Evolutionary conservation across 2,329 filamentous ascomycete species (phyloP), one percentile per base, ranked within the genome.

Genomic region (Paraconiothyrium brasiliense): DNA sequence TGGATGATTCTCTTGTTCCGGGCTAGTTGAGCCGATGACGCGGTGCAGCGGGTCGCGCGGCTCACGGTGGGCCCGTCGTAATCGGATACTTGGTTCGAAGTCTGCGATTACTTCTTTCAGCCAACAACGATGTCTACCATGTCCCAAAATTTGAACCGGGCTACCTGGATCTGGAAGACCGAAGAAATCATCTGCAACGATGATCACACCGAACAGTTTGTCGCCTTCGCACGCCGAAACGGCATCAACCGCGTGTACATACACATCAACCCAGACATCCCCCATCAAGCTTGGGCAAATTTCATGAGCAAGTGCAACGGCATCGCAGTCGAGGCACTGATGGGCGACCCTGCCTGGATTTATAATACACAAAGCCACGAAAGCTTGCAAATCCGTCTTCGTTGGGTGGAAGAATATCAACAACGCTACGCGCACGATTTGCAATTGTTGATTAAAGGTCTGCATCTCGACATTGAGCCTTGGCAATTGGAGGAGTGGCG

Each of bases 401-500:
- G 24, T 24, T 54, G 51, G 51, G 37, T 54, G 34, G 24, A 43
- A 24, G 51, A 54, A 6, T 54, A 43, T 14, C 51, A 54, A 35
- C 22, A 20, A 22, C 20, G 32, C 7, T 43, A 54, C 27, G 51
- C 37, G 9, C 37, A 32, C 14, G 22, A 54, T 32, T 24, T 20
- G 22, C 51, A 34, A n/a, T 10, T 54, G 14, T 43, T 43, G 32
- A 14, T 54, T 3, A 20, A 32, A 54, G 51, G 51, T 7, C 35
- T 54, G 10, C 51, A 54, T 43, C 37, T 54, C 22, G 51, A 54
- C 32, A 44, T 54, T 13, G 51, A 54, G 39, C 51, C 51, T 11
- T 54, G 51, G 51, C 51, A 54, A 35, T n/a, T 54, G 20, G 51
- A 54, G 7, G 51, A 43, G 22, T 54, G 51, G 51, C 51, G 37